Percentiles rank a stretch among this genome's conserved stretches.
These are phyloP conservation scores for Kondoa malvinella DNA, from an alignment of 768 basidiomycete genomes.

Conservation along the genomic window DNA sequence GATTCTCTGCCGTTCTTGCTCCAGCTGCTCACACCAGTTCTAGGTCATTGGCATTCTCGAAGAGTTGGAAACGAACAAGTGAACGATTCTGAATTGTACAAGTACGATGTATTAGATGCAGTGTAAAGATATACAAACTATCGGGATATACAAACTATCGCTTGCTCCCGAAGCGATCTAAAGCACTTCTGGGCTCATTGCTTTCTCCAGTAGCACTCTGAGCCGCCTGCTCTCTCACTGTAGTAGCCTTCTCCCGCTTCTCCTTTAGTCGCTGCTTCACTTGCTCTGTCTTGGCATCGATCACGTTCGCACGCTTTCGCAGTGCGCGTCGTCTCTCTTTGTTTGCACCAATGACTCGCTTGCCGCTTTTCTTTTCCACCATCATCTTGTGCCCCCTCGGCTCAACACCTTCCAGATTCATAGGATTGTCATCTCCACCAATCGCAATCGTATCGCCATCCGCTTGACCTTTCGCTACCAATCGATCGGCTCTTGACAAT, in stretches of 20 bases:
- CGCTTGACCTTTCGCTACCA: conserved; percentile 33
- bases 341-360: conserved; percentile 69
- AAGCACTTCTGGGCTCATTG: background rate
- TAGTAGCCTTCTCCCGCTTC: background rate
- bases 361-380: conserved; percentile 37
- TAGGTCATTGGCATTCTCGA: no score
- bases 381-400: conserved; percentile 25
- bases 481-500: conserved; percentile 59
- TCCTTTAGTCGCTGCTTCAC: conserved; percentile 9
- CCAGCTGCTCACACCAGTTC: no score
- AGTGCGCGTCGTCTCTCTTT: conserved; percentile 51
- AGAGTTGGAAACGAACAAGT: no score
- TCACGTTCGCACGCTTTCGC: conserved; percentile 81
- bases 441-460: conserved; percentile 28
- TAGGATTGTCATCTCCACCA: conserved; percentile 34
- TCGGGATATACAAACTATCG: no score
- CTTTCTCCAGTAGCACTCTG: no score
- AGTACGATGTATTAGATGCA: no score
- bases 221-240: conserved; percentile 2
- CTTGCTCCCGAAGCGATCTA: background rate
- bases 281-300: conserved; percentile 48
- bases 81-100: no score
- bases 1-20: no score
- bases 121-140: no score
- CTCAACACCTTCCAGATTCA: conserved; percentile 32